Conservation (phyloP, 805 yeast genomes). For the Candida nitratophila region DNA sequence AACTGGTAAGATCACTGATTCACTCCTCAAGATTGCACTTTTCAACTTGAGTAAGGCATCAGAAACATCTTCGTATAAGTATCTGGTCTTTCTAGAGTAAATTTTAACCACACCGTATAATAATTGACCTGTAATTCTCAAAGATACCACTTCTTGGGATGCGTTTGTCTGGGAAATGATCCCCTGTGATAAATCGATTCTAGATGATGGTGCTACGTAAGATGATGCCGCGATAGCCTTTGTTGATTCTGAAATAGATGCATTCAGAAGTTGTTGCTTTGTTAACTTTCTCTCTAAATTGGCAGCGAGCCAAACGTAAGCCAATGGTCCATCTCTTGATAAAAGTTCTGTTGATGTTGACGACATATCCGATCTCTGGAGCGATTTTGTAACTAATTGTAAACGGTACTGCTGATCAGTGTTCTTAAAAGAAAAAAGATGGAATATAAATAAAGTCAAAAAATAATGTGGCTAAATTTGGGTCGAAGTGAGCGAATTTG, state of each 20-base stretch:
- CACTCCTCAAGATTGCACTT: conserved; percentile 48
- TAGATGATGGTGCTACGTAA: conserved; percentile 2
- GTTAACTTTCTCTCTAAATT: conserved; percentile 74
- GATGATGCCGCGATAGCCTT: conserved; percentile 51
- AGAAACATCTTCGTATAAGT: conserved; percentile 73
- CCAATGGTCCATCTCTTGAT: conserved; percentile 74
- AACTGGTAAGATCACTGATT: conserved; percentile 49
- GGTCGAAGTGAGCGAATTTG: too few relatives aligned
- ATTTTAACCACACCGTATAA: conserved; percentile 82
- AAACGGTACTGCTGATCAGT: too few relatives aligned
- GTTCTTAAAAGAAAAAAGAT: too few relatives aligned
- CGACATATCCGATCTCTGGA: too few relatives aligned
- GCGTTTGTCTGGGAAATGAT: conserved; percentile 8
- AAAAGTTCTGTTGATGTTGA: conserved; percentile 15
- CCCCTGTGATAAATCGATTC: conserved; percentile 3
- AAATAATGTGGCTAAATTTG: too few relatives aligned
- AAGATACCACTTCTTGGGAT: conserved; percentile 52
- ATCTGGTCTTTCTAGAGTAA: conserved; percentile 78
- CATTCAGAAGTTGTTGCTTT: conserved; percentile 62
- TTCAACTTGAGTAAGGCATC: conserved; percentile 69
- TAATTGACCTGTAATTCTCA: conserved; percentile 79
- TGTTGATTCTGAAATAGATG: conserved; percentile 63
- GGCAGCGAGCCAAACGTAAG: conserved; percentile 90
- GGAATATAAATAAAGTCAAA: too few relatives aligned
- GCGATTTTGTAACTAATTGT: too few relatives aligned